Evolutionary conservation across 371 early-diverging fungal species (phyloP), one percentile per base, ranked within the genome.

Genomic region (Funneliformis caledonium): DNA sequence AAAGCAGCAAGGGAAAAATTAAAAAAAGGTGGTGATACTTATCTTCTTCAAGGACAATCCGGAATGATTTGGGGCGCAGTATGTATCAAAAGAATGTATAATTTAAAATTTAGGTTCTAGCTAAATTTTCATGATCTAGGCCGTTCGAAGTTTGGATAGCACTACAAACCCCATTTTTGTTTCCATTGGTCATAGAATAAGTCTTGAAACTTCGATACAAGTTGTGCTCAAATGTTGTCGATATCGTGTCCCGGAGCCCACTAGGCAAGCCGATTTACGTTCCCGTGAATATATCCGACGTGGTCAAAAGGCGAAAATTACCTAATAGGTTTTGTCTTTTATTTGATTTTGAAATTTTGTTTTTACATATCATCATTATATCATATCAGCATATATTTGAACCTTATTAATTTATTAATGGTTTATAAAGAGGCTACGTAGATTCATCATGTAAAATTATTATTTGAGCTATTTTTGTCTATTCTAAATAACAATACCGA

Each of bases 191-290:
- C 97, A 97, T 85, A 85, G 90, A 2, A 85, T 97, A 26, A 87
- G 90, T 9, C 82, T 95, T 33, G 87, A 87, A 2, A 92, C 94
- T 0, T 93, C 96, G 0, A 86, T 96, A 12, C 81, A 81, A 0
- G 68, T 97, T 19, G 92, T 92, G 6, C 78, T 91, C 12, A 85
- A 86, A 8, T 90, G 91, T 74, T 93, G 92, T 59, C 82, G 83
- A n/a, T 92, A 86, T 84, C 87, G 96, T 4, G 89, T 96, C 9
- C 96, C 97, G 0, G 98, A 97, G 81, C 98, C 98, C 7, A 94
- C 97, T 69, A 89, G 98, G 10, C 87, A 89, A 47, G 98, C 98
- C 31, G 98, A 97, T 85, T 82, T 87, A 74, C 86, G 85, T 65
- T 88, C 89, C 47, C 82, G 91, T 37, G 81, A 83, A 52, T 88